These are phyloP conservation scores for Benincasa hispida DNA, from an alignment of 306 rosid species.

Conservation along the genomic window DNA sequence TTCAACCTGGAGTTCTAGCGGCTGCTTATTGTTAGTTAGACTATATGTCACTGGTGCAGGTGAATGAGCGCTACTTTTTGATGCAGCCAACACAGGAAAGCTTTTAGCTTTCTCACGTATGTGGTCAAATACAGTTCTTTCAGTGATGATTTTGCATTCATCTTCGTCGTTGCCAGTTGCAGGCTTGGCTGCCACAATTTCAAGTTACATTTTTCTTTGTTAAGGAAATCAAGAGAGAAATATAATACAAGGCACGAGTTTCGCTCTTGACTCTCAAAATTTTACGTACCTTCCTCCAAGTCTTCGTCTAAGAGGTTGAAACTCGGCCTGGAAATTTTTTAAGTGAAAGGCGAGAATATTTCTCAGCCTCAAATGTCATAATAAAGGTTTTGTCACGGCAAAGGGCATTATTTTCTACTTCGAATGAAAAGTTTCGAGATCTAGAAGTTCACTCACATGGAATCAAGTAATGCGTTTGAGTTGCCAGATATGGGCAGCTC, in stretches of 20 bases:
- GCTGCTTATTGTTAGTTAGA: conserved; percentile 34
- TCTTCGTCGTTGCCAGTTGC: conserved; percentile 31
- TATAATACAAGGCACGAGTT: neutral
- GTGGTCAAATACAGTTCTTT: conserved; percentile 74
- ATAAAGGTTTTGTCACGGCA: too few species aligned
- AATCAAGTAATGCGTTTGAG: conserved; percentile 18
- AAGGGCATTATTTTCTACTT: conserved; percentile 1
- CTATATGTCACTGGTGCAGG: conserved; percentile 36
- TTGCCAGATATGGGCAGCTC: conserved; percentile 24
- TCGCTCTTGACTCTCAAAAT: neutral
- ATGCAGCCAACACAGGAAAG: conserved; percentile 35
- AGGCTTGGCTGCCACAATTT: conserved; percentile 30
- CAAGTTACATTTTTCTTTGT: neutral
- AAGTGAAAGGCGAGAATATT: neutral
- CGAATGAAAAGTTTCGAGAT: neutral
- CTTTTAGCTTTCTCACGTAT: conserved; percentile 79
- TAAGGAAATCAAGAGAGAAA: conserved; percentile 12
- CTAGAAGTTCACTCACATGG: conserved; percentile 34
- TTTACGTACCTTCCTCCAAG: conserved; percentile 44
- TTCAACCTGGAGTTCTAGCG: conserved; percentile 34
- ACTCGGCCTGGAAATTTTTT: conserved; percentile 51
- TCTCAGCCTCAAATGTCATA: too few species aligned
- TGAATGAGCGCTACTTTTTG: conserved; percentile 23
- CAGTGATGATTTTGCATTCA: conserved; percentile 43
- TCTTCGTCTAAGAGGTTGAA: conserved; percentile 67